A percentile compares a stretch with the other conserved stretches of the same genome.
phyloP scores from a whole-genome alignment of 495 filamentous ascomycete genomes.

The Trypethelium eluteriae region DNA sequence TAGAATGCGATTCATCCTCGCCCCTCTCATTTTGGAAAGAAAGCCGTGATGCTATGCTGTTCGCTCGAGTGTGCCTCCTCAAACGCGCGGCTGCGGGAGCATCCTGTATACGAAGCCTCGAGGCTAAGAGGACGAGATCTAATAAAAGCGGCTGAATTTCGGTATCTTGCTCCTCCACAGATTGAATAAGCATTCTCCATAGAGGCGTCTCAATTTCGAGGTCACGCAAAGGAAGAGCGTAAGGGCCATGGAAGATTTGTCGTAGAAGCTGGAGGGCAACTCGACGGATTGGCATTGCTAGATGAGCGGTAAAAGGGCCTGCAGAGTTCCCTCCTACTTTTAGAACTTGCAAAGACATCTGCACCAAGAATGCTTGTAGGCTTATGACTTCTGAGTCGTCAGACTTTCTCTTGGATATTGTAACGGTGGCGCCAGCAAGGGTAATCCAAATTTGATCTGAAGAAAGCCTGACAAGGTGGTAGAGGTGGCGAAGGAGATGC shows the following conservation, averaged over 20 bases:
- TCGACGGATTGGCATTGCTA: conserved; percentile 52
- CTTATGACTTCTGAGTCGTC: conserved; percentile 45
- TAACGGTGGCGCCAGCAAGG: conserved; percentile 40
- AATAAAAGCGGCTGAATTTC: conserved; percentile 25
- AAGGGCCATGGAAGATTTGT: conserved; percentile 66
- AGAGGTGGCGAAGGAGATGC: conserved; percentile 70
- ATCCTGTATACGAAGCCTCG: conserved; percentile 22
- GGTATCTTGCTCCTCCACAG: conserved; percentile 53
- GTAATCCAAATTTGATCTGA: conserved; percentile 55
- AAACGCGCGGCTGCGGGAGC: conserved; percentile 18
- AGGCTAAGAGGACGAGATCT: conserved; percentile 23
- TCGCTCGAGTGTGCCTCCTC: conserved; percentile 6
- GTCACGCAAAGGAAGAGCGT: conserved; percentile 54
- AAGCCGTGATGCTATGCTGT: conserved; percentile 2
- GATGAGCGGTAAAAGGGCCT: not conserved
- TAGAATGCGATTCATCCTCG: conserved; percentile 10
- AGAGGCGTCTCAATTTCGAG: conserved; percentile 65
- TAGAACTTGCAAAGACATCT: conserved; percentile 33
- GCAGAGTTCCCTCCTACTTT: not conserved
- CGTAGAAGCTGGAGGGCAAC: conserved; percentile 63
- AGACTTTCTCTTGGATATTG: conserved; percentile 27
- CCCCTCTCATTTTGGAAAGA: conserved; percentile 1
- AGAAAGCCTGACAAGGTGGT: conserved; percentile 59
- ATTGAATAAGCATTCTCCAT: conserved; percentile 59
- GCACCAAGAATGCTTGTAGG: conserved; percentile 55